Percentiles rank a stretch among this genome's conserved stretches.
Conservation (phyloP, 2,329 filamentous ascomycete species). For the Aspergillus sp. region DNA sequence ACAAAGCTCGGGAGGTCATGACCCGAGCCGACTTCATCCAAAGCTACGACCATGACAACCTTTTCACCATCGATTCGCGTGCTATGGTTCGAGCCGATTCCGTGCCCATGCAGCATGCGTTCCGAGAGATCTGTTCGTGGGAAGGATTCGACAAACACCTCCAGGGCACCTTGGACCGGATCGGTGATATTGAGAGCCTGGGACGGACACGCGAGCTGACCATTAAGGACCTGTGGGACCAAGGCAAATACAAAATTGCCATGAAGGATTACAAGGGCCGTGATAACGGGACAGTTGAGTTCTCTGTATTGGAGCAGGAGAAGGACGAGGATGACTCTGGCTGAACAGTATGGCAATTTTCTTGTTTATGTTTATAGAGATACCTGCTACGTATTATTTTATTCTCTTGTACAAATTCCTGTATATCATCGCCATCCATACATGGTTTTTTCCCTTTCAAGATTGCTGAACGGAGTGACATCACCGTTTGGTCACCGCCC, state of each 20-base stretch:
- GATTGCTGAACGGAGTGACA: constrained; percentile 18
- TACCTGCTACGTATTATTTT: constrained; percentile 1
- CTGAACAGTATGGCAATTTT: constrained; percentile 1
- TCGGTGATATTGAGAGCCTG: constrained; percentile 85
- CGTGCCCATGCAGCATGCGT: constrained; percentile 92
- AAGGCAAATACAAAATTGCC: constrained; percentile 66
- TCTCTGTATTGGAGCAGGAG: constrained; percentile 35
- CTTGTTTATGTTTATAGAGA: constrained; percentile 1
- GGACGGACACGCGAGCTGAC: constrained; percentile 91
- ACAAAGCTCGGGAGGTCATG: constrained; percentile 85
- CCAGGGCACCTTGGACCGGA: constrained; percentile 73
- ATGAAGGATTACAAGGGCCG: constrained; percentile 41
- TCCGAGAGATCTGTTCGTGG: constrained; percentile 69
- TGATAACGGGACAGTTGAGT: constrained; percentile 41
- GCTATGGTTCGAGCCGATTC: constrained; percentile 86
- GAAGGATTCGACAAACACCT: constrained; percentile 75
- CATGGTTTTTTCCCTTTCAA: not conserved
- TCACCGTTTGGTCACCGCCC: constrained; percentile 29
- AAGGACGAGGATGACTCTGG: constrained; percentile 25
- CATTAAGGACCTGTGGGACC: constrained; percentile 83
- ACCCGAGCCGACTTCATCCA: constrained; percentile 92
- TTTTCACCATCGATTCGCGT: constrained; percentile 85
- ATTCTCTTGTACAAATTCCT: not conserved
- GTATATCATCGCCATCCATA: not conserved
- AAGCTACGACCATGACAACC: constrained; percentile 82